Percentiles rank a stretch among this genome's conserved stretches.
Conservation (phyloP, 306 rosid genomes). For the Cicer arietinum region DNA sequence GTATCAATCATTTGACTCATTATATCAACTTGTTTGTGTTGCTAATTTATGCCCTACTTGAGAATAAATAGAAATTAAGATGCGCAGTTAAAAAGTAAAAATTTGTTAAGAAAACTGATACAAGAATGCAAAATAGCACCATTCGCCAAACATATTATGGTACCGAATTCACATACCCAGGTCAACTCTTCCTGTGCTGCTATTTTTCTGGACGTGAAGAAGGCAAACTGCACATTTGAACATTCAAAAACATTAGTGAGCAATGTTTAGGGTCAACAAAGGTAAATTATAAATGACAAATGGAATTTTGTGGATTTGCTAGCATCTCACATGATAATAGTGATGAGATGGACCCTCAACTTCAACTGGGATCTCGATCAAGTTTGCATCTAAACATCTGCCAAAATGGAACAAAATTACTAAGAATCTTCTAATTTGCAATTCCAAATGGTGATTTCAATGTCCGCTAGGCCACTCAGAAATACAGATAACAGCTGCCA, state of each 20-base stretch:
- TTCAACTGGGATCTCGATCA: constrained; percentile 85
- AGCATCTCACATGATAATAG: constrained; percentile 77
- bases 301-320: constrained; percentile 30
- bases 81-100: background rate
- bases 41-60: constrained; percentile 8
- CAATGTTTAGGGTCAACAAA: constrained; percentile 36
- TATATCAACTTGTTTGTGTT: constrained; percentile 25
- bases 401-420: constrained; percentile 39
- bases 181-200: constrained; percentile 89
- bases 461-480: constrained; percentile 26
- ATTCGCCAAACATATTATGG: constrained; percentile 39
- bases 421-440: constrained; percentile 21
- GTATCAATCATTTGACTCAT: constrained; percentile 18
- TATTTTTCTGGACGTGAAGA: constrained; percentile 80
- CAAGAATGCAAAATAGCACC: constrained; percentile 36
- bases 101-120: background rate
- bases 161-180: constrained; percentile 70
- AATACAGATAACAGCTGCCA: constrained; percentile 32
- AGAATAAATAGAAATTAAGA: constrained; percentile 13
- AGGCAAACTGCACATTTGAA: constrained; percentile 73
- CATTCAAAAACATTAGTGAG: constrained; percentile 38
- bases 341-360: constrained; percentile 76
- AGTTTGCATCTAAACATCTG: constrained; percentile 93
- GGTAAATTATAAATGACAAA: constrained; percentile 24
- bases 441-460: constrained; percentile 18